A percentile compares a stretch with the other conserved stretches of the same genome.
phyloP scores from a whole-genome alignment of 345 rosid species.

The Chamaenerion angustifolium region DNA sequence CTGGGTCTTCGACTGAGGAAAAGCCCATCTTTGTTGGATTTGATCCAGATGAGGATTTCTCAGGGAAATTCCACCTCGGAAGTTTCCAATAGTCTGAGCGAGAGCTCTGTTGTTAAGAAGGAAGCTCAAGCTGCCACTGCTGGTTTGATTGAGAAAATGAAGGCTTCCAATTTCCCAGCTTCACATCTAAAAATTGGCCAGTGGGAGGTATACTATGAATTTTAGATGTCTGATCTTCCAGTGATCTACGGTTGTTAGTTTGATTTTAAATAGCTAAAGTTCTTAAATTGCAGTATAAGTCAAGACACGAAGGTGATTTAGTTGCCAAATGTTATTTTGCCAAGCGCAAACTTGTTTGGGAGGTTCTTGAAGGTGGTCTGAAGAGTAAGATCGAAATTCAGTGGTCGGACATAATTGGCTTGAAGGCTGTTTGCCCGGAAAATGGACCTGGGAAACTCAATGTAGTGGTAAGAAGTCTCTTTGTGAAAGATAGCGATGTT shows the following conservation, averaged over 20 bases:
- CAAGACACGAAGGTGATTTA: conserved; percentile 96
- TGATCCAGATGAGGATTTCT: conserved; percentile 83
- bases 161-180: conserved; percentile 94
- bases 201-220: conserved; percentile 69
- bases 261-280: background rate
- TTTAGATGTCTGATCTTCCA: background rate
- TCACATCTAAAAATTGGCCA: conserved; percentile 61
- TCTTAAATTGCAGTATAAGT: conserved; percentile 44
- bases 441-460: conserved; percentile 73
- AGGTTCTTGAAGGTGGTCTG: conserved; percentile 87
- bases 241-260: background rate
- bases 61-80: conserved; percentile 26
- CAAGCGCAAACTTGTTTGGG: conserved; percentile 97
- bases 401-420: conserved; percentile 92
- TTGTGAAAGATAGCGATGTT: background rate
- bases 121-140: conserved; percentile 19
- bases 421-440: conserved; percentile 74
- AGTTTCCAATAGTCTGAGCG: conserved; percentile 11
- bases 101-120: conserved; percentile 25
- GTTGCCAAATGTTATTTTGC: conserved; percentile 99
- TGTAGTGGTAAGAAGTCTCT: conserved; percentile 46
- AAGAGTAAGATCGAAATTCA: conserved; percentile 99
- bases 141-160: conserved; percentile 49
- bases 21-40: conserved; percentile 86
- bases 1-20: conserved; percentile 79